These are phyloP conservation scores for Aspergillus wentii DNA, from an alignment of 495 filamentous ascomycete genomes.

Conservation along the genomic window DNA sequence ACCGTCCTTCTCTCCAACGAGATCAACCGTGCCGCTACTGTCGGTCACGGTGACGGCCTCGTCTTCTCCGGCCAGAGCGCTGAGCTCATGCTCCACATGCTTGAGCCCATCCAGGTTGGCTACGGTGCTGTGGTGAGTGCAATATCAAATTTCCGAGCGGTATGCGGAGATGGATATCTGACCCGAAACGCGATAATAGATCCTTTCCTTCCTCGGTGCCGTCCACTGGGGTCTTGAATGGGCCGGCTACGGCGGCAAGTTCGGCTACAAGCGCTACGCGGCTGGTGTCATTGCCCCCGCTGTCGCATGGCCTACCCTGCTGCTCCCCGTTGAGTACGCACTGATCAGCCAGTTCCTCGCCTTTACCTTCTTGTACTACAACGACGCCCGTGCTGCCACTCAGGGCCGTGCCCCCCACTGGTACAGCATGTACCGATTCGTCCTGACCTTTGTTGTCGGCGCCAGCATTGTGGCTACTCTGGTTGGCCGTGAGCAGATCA, in stretches of 20 bases:
- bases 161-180: no score
- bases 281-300: slow-evolving; percentile 79
- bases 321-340: slow-evolving; percentile 83
- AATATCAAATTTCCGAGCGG: no score
- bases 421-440: slow-evolving; percentile 93
- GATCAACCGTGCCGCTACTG: slow-evolving; percentile 57
- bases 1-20: slow-evolving; percentile 86
- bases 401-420: slow-evolving; percentile 83
- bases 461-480: slow-evolving; percentile 80
- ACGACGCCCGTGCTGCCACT: slow-evolving; percentile 69
- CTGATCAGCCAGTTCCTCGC: slow-evolving; percentile 85
- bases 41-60: slow-evolving; percentile 58
- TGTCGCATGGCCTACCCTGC: slow-evolving; percentile 88
- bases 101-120: slow-evolving; percentile 89
- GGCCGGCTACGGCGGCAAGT: slow-evolving; percentile 67
- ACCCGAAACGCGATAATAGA: slow-evolving; percentile 39
- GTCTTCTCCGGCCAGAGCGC: slow-evolving; percentile 69
- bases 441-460: slow-evolving; percentile 91
- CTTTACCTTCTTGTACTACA: slow-evolving; percentile 87
- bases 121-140: slow-evolving; percentile 82
- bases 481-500: slow-evolving; percentile 81
- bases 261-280: slow-evolving; percentile 72
- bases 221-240: slow-evolving; percentile 92
- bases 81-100: slow-evolving; percentile 64
- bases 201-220: slow-evolving; percentile 93